Conservation (phyloP, 1,139 yeast genomes). For the Lodderomyces jiufengensis region DNA sequence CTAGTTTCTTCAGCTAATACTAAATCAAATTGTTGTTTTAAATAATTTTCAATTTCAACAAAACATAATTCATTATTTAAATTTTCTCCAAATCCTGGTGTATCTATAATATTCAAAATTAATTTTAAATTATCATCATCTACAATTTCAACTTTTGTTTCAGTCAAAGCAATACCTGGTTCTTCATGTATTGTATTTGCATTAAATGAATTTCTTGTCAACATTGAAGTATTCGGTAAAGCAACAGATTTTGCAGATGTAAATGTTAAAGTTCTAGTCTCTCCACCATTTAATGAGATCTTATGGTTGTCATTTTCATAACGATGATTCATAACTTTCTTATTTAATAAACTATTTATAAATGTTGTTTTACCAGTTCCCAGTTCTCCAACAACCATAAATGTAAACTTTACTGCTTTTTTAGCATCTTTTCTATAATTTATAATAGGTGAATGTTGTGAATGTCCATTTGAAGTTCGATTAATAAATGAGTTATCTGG, state of each 20-base stretch:
- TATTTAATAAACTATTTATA: slow-evolving; percentile 68
- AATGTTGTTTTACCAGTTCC: slow-evolving; percentile 90
- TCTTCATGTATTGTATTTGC: slow-evolving; percentile 48
- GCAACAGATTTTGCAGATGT: slow-evolving; percentile 50
- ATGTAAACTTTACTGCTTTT: slow-evolving; percentile 78
- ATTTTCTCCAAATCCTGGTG: slow-evolving; percentile 79
- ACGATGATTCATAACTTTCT: slow-evolving; percentile 57
- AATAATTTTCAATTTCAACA: slow-evolving; percentile 65
- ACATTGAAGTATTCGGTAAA: slow-evolving; percentile 43
- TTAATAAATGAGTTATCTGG: slow-evolving; percentile 33
- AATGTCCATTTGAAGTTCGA: slow-evolving; percentile 11
- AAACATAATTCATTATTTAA: slow-evolving; percentile 64
- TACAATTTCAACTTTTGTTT: slow-evolving; percentile 63
- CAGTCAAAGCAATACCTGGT: slow-evolving; percentile 63
- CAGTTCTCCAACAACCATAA: slow-evolving; percentile 79
- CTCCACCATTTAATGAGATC: slow-evolving; percentile 21
- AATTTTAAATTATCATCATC: slow-evolving; percentile 76
- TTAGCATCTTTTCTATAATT: slow-evolving; percentile 68
- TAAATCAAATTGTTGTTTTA: slow-evolving; percentile 89
- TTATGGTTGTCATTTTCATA: slow-evolving; percentile 30
- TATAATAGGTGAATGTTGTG: slow-evolving; percentile 41
- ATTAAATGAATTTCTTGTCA: slow-evolving; percentile 41
- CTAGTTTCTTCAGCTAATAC: slow-evolving; percentile 89
- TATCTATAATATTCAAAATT: slow-evolving; percentile 60
- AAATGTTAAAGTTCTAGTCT: slow-evolving; percentile 50